Base-by-base conservation (phyloP, 495 filamentous ascomycete genomes). In the Platismatia glauca region DNA sequence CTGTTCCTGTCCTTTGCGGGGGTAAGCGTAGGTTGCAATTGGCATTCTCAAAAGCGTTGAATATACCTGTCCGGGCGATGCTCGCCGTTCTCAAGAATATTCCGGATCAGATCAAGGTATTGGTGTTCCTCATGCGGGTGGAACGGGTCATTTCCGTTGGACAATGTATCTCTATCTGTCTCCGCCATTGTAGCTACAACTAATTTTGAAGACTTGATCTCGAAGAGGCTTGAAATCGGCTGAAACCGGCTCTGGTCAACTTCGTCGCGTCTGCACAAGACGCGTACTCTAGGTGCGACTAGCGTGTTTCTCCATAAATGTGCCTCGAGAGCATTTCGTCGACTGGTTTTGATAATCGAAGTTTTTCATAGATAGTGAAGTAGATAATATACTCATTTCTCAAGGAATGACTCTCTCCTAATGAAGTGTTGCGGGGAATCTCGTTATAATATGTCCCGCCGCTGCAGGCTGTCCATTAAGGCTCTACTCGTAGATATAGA, bases 1-100 rank as follows among this genome's bases (percentile, higher is more conserved):
- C 94, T 9, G 94, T 98, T 62, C 94, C 94, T 29, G 94, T 97
- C 67, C 91, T 89, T 60, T 13, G 24, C 7, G 24, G 41, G 27
- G 65, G 43, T 43, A 44, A 60, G 59, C 29, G 24, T 24, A 6
- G 41, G 20, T 41, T 43, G 46, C 18, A n/a, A 57, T 55, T 50
- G 41, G n/a, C 13, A 16, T 18, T 39, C 22, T 13, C 7, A 24
- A 55, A 29, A 61, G 20, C 22, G 31, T 16, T 35, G 3, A 60
- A 44, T 27, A 15, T 58, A 86, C 82, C 88, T 78, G 71, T 96
- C 91, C 34, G 89, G 89, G 11, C 90, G 83, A 73, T 88, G 83
- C 71, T 95, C 91, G 64, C 91, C 91, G 44, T 82, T 71, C 29
- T 80, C 72, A 29, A 95, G 80, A 69, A 95, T 93, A 64, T 82